A percentile compares a stretch with the other conserved stretches of the same genome.
These are phyloP conservation scores for Cymbopogon flexuosus DNA, from an alignment of 202 grass and related monocot genomes.

Conservation along the genomic window DNA sequence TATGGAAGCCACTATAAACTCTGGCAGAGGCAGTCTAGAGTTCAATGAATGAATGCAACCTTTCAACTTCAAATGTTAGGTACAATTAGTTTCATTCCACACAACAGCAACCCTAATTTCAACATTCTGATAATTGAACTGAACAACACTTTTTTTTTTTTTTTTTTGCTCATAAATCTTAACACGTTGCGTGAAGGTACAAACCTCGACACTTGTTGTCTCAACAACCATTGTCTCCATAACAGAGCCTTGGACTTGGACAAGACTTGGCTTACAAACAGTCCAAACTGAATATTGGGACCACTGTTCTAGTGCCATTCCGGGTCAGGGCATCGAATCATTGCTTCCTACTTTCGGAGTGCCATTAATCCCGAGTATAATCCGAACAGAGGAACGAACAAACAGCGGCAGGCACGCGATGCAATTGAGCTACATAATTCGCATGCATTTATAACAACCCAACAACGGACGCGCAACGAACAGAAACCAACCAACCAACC, in stretches of 20 bases:
- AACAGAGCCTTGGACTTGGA: not conserved
- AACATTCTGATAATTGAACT: not conserved
- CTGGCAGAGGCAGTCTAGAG: not conserved
- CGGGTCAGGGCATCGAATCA: not conserved
- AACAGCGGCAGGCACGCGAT: conserved; percentile 1
- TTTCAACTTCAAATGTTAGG: not conserved
- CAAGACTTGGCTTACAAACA: conserved; percentile 13
- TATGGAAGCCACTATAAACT: not conserved
- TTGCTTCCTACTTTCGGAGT: not conserved
- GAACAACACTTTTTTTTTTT: not conserved
- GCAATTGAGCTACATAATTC: not conserved
- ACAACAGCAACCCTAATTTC: not conserved
- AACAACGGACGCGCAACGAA: conserved; percentile 27
- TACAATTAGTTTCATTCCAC: not conserved
- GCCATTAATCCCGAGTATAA: not conserved
- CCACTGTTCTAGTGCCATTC: not conserved
- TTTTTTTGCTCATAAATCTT: not conserved
- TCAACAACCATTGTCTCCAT: too few relatives aligned
- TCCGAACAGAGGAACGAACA: conserved; percentile 6
- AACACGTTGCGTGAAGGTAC: not conserved
- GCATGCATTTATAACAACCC: conserved; percentile 10
- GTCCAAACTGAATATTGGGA: not conserved
- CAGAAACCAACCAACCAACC: not conserved
- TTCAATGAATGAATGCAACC: not conserved
- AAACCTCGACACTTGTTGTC: not conserved